phyloP scores from a whole-genome alignment of 805 yeast genomes.

The Torulaspora microellipsoides region DNA sequence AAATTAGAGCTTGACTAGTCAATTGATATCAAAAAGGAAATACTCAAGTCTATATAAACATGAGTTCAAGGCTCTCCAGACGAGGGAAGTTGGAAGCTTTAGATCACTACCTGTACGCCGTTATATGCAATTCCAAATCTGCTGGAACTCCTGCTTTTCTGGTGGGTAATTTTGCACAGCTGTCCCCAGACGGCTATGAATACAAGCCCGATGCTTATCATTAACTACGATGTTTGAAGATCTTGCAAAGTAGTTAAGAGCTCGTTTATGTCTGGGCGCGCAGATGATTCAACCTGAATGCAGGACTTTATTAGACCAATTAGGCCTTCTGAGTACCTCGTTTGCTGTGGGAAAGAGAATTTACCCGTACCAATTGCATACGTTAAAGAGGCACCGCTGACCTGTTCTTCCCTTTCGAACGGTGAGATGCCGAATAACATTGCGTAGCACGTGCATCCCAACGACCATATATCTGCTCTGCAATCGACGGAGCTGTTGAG shows the following conservation, averaged over 20 bases:
- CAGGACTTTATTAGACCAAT: slow-evolving; percentile 56
- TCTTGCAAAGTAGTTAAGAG: slow-evolving; percentile 49
- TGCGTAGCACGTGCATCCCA: slow-evolving; percentile 80
- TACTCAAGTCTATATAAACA: too few relatives aligned
- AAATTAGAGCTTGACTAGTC: too few relatives aligned
- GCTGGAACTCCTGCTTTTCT: too few relatives aligned
- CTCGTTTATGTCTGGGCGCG: slow-evolving; percentile 61
- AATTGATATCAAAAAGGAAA: too few relatives aligned
- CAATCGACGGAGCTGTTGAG: slow-evolving; percentile 54
- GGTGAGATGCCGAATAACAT: slow-evolving; percentile 79
- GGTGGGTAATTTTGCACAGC: too few relatives aligned
- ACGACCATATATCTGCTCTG: slow-evolving; percentile 82
- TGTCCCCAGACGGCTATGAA: too few relatives aligned
- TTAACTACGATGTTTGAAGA: slow-evolving; percentile 27
- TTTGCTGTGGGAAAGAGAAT: slow-evolving; percentile 39
- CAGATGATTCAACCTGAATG: slow-evolving; percentile 53
- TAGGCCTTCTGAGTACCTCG: slow-evolving; percentile 49
- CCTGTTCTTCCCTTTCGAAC: slow-evolving; percentile 75
- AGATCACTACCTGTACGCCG: neutral
- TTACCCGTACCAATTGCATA: slow-evolving; percentile 70
- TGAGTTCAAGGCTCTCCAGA: too few relatives aligned
- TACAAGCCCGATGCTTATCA: neutral
- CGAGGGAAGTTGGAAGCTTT: too few relatives aligned
- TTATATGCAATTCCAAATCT: neutral
- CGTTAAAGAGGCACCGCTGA: slow-evolving; percentile 75